A percentile compares a stretch with the other conserved stretches of the same genome.
Evolutionary conservation across 2,329 filamentous ascomycete genomes (phyloP).

Genomic region (Penicillium paneum): DNA sequence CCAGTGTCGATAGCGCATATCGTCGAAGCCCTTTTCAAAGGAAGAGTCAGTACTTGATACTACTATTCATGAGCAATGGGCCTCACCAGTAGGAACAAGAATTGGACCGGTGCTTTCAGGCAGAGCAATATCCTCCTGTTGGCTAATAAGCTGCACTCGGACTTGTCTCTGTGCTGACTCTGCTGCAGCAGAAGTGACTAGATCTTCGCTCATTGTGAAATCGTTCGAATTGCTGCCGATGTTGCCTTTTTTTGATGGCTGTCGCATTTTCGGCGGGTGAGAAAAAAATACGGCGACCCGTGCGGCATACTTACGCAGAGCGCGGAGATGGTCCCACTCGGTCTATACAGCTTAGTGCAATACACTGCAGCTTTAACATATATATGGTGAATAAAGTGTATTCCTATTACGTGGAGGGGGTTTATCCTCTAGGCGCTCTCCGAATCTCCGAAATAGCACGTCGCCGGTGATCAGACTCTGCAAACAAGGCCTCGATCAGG

Average conservation of each 20-base stretch:
- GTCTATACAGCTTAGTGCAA: neutral
- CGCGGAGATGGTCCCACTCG: conserved; percentile 30
- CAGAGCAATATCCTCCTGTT: conserved; percentile 53
- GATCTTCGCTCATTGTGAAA: conserved; percentile 27
- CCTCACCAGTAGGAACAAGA: conserved; percentile 55
- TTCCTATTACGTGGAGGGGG: neutral
- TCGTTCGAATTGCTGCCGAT: conserved; percentile 14
- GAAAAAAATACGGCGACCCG: conserved; percentile 42
- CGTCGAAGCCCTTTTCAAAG: conserved; percentile 50
- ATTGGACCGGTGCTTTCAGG: conserved; percentile 56
- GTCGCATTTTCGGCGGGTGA: conserved; percentile 31
- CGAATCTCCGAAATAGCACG: conserved; percentile 58
- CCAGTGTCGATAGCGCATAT: conserved; percentile 60
- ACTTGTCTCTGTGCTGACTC: conserved; percentile 47
- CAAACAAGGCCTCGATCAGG: conserved; percentile 62
- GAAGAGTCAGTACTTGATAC: conserved; percentile 13
- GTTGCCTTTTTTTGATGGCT: conserved; percentile 19
- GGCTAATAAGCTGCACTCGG: conserved; percentile 53
- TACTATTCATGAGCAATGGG: neutral
- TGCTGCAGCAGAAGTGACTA: conserved; percentile 13
- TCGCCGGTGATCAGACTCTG: conserved; percentile 58
- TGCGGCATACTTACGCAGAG: conserved; percentile 41
- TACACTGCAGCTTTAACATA: neutral
- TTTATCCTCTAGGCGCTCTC: conserved; percentile 28
- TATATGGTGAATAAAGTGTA: neutral